phyloP scores from a whole-genome alignment of 1,284 basidiomycete genomes.

The Nidula niveotomentosa region DNA sequence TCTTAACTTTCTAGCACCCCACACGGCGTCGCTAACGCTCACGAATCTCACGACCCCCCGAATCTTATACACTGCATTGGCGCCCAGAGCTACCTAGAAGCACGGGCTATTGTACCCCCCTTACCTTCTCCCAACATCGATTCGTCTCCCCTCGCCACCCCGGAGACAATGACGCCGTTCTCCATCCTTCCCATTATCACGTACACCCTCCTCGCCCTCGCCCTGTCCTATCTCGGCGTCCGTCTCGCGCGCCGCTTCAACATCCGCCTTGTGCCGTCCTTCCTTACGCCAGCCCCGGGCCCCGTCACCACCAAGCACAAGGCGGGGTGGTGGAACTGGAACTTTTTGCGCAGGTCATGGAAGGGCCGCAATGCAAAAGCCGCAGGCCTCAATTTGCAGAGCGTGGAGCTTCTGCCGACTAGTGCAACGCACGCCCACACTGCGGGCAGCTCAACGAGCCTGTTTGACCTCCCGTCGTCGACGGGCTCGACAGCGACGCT shows the following conservation, averaged over 20 bases:
- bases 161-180: neutral
- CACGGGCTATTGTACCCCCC: neutral
- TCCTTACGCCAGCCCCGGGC: constrained; percentile 9
- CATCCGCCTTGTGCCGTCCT: constrained; percentile 3
- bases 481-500: neutral
- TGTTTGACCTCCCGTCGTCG: neutral
- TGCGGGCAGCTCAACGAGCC: neutral
- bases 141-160: neutral
- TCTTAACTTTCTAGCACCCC: neutral
- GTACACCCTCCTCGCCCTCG: constrained; percentile 9
- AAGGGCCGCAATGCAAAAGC: neutral
- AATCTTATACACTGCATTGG: neutral
- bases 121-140: neutral
- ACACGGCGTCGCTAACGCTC: neutral
- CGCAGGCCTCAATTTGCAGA: neutral
- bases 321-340: neutral
- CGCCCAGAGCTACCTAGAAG: neutral
- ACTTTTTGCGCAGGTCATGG: neutral
- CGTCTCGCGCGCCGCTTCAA: neutral
- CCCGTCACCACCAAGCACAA: constrained; percentile 1
- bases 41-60: neutral
- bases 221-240: constrained; percentile 10
- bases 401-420: neutral
- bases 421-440: neutral
- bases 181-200: constrained; percentile 5